Conservation (phyloP, 345 rosid species). For the Alliaria petiolata region DNA sequence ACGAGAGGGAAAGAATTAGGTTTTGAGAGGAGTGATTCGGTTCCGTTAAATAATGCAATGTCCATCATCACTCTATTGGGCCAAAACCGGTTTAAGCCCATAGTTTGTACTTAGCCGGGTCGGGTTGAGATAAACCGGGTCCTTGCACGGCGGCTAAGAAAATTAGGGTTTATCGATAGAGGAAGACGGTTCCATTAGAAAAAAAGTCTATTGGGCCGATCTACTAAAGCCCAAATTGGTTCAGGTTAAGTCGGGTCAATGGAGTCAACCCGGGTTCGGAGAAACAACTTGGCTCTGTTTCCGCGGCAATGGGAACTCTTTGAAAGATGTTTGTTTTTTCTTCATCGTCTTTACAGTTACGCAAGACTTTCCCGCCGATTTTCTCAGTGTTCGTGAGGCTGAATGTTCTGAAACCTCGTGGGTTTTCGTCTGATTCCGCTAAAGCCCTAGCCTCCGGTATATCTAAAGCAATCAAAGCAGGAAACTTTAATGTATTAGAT, state of each 20-base stretch:
- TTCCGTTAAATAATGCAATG: conserved; percentile 2
- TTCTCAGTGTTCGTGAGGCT: background rate
- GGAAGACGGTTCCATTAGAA: background rate
- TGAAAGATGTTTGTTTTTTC: conserved; percentile 9
- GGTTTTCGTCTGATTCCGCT: background rate
- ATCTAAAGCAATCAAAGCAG: conserved; percentile 21
- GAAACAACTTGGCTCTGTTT: background rate
- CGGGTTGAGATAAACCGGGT: background rate
- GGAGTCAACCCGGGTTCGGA: too few species aligned
- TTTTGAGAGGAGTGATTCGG: background rate
- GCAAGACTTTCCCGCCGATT: conserved; percentile 1
- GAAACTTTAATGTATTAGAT: background rate
- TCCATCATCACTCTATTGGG: background rate
- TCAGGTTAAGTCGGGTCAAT: background rate
- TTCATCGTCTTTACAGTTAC: background rate
- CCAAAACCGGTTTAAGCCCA: background rate
- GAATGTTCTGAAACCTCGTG: background rate
- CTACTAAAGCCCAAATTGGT: background rate
- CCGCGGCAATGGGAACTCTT: background rate
- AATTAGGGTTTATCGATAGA: background rate
- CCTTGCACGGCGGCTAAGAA: background rate
- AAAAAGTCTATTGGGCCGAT: background rate
- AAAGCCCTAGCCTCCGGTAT: background rate
- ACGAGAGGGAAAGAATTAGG: background rate
- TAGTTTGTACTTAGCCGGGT: background rate